These are phyloP conservation scores for Pinus tabuliformis DNA, from an alignment of 75 land plant species.

Conservation along the genomic window DNA sequence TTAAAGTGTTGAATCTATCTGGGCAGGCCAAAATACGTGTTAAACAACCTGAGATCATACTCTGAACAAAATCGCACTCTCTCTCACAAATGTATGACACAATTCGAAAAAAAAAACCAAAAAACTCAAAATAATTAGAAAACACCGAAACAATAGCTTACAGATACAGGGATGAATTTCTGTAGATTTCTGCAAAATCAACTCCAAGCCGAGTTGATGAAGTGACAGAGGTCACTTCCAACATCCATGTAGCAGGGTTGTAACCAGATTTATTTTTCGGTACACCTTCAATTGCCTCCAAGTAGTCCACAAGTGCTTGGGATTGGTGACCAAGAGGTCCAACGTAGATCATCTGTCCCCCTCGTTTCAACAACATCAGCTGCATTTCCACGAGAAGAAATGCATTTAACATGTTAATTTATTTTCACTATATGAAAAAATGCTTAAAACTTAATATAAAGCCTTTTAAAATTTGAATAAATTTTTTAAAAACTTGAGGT, in stretches of 20 bases:
- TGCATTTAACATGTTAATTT: too few species aligned
- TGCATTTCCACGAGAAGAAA: slow-evolving; percentile 1
- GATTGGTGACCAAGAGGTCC: slow-evolving; percentile 47
- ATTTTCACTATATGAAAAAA: too few species aligned
- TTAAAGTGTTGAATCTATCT: too few species aligned
- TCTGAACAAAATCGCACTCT: too few species aligned
- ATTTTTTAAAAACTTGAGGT: too few species aligned
- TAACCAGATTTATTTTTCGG: slow-evolving; percentile 30
- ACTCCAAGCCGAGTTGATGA: slow-evolving; percentile 24
- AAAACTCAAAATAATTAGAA: too few species aligned
- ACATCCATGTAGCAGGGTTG: slow-evolving; percentile 65
- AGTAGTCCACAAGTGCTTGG: slow-evolving; percentile 37
- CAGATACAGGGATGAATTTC: slow-evolving; percentile 25
- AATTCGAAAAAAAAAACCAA: too few species aligned
- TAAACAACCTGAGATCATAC: too few species aligned
- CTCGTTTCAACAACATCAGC: slow-evolving; percentile 45
- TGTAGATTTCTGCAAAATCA: slow-evolving; percentile 29
- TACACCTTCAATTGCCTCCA: slow-evolving; percentile 36
- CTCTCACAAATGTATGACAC: too few species aligned
- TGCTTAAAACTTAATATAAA: too few species aligned
- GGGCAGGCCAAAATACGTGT: too few species aligned
- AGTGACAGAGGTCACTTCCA: slow-evolving; percentile 26
- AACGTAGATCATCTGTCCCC: slow-evolving; percentile 47
- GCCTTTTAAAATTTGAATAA: too few species aligned
- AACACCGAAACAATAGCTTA: slow-evolving; percentile 8